Evolutionary conservation across 345 rosid genomes (phyloP).

Genomic region (Diplotaxis tenuifolia): DNA sequence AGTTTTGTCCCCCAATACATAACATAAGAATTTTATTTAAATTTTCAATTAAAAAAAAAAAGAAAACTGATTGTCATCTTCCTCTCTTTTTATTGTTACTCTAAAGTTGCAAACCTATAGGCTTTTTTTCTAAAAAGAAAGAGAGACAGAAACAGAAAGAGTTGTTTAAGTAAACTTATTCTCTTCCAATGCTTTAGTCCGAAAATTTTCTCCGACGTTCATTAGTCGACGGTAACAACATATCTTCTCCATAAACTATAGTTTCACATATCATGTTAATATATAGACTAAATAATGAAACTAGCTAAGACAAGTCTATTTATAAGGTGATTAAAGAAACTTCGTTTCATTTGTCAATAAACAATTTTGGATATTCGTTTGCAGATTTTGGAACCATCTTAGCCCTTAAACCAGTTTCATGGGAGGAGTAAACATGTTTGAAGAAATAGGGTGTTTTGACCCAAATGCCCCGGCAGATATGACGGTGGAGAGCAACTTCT

Average conservation of each 20-base stretch:
- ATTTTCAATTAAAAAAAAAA: neutral
- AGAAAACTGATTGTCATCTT: constrained; percentile 21
- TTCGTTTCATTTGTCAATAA: neutral
- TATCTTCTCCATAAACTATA: neutral
- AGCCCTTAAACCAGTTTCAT: constrained; percentile 5
- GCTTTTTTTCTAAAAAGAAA: constrained; percentile 18
- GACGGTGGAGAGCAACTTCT: constrained; percentile 30
- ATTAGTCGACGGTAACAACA: constrained; percentile 15
- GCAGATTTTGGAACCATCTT: constrained; percentile 9
- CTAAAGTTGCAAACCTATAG: constrained; percentile 19
- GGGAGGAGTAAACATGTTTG: constrained; percentile 40
- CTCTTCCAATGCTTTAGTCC: constrained; percentile 8
- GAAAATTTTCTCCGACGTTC: neutral
- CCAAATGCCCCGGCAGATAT: constrained; percentile 42
- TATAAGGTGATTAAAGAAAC: neutral
- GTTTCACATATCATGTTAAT: neutral
- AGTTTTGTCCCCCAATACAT: constrained; percentile 25
- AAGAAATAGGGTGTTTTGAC: constrained; percentile 52
- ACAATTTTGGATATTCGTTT: neutral
- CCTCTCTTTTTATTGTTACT: constrained; percentile 31
- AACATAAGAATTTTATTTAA: neutral
- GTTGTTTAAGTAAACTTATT: constrained; percentile 7
- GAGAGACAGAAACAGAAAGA: constrained; percentile 3
- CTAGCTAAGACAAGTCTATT: neutral
- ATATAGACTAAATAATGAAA: neutral